These are phyloP conservation scores for Aureobasidium leucospermi DNA, from an alignment of 2,329 filamentous ascomycete genomes.

Conservation along the genomic window DNA sequence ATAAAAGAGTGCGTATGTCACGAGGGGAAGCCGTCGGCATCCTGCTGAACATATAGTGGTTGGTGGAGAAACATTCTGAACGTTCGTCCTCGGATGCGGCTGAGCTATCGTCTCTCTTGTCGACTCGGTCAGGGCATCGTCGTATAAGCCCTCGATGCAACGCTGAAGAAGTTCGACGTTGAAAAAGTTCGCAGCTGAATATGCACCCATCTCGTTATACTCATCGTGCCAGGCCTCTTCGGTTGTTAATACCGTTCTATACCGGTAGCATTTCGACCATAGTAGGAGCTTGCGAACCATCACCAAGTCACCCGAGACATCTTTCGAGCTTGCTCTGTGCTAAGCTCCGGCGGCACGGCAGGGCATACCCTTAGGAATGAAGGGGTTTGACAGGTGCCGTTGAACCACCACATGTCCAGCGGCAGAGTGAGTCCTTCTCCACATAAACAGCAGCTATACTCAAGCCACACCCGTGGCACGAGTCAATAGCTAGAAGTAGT, in stretches of 20 bases:
- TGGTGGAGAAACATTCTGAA: constrained; percentile 5
- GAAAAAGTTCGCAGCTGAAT: background rate
- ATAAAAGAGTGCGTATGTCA: background rate
- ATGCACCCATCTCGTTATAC: background rate
- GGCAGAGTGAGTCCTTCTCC: background rate
- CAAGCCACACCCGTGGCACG: background rate
- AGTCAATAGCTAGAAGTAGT: background rate
- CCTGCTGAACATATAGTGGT: background rate
- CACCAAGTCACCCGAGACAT: background rate
- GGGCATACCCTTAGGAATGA: background rate
- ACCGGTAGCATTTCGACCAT: background rate
- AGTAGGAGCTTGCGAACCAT: background rate
- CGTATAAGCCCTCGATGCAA: background rate
- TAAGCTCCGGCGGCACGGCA: background rate
- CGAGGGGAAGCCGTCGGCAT: background rate
- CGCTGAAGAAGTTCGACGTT: background rate
- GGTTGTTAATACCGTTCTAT: too few relatives aligned
- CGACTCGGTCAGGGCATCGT: background rate
- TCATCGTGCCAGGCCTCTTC: background rate
- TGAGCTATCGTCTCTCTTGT: background rate
- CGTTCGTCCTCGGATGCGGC: background rate
- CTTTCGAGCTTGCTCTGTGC: background rate
- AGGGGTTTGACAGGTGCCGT: background rate
- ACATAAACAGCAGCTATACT: background rate
- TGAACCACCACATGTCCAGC: background rate